Evolutionary conservation across 1,284 basidiomycete species (phyloP), one percentile per base, ranked within the genome.

Genomic region (Sporisorium iseilematis-ciliati): DNA sequence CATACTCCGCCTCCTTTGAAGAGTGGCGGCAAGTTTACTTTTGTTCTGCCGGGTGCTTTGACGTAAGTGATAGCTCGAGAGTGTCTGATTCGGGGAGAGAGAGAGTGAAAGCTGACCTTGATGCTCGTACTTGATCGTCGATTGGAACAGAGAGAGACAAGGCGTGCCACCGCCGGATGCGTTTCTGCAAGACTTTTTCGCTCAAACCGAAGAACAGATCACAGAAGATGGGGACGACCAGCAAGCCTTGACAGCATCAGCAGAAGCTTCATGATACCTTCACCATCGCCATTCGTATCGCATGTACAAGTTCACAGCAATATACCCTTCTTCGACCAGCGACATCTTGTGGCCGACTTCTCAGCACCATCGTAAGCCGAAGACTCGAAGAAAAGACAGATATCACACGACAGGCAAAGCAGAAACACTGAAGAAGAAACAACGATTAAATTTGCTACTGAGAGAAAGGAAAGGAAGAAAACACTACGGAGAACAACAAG

Each of bases 1-100:
- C 72, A 77, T 20, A 84, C 82, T 0, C 78, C 81, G 6, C 82
- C 82, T 1, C 82, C 82, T 3, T 49, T 83, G 31, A 83, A 83
- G 60, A 81, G 78, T 45, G 82, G 78, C 3, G 82, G 78, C 4
- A 73, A 56, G 21, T 84, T 82, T 21, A 82, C 81, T 0, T 82
- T 78, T 46, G 38, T 84, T 16, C 59, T 82, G 4, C 75, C 75
- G 4, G 82, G 82, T 0, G 75, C 79, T 5, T 61, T 83, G 41
- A 81, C 73, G 78, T 81, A 62, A 56, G 81, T 79, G 7, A 6
- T 2, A 16, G 7, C 12, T 10, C 25, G 18, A n/a, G 11, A 14
- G 25, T 16, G 25, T 12, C 4, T 14, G 5, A 14, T 23, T n/a
- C 10, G 4, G 11, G 4, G 29, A 48, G 14, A 29, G 20, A 7